Base-by-base conservation (phyloP, 805 yeast species). In the Metschnikowia koreensis region DNA sequence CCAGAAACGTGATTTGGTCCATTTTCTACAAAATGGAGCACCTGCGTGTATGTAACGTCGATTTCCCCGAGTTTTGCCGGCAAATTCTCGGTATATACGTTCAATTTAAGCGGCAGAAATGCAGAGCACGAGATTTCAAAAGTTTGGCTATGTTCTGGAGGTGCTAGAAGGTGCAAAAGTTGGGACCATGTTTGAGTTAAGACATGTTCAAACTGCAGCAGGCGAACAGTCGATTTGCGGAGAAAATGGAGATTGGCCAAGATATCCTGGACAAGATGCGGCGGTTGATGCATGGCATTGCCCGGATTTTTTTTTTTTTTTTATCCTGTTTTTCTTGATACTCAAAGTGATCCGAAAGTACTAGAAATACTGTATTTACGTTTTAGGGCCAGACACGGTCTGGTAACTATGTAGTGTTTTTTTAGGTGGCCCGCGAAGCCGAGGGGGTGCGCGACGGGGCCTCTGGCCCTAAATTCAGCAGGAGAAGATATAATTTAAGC, bases 161-260 rank as follows among this genome's bases (percentile, higher is more conserved):
- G 38, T 16, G 12, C 27, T 6, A 48, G 13, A 7, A 48, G 28
- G 3, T 28, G 36, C 2, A 1, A 22, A 2, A 48, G 11, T 8
- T 27, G 44, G 12, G 46, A 12, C 46, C 51, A 48, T 12, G 47
- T 12, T 17, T 38, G 39, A 13, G 13, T 17, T 13, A 52, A 33
- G 7, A 45, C 31, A 38, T 12, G 34, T 13, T 48, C 47, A 29
- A 52, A 52, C 2, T 33, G 41, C 26, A 10, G 16, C 7, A 39
- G 29, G 12, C 41, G 15, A 15, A 28, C 40, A 1, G 34, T 2
- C 12, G 16, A 43, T 13, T 17, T 40, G 7, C 41, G 49, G 16
- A 55, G 42, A 8, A 28, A 13, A 27, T 50, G 58, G n/a, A 55
- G 51, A 22, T 44, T 50, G 29, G 36, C 47, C 41, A 54, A 37